These are phyloP conservation scores for Chimonanthus salicifolius DNA, from an alignment of 164 flowering plant species.

Conservation along the genomic window DNA sequence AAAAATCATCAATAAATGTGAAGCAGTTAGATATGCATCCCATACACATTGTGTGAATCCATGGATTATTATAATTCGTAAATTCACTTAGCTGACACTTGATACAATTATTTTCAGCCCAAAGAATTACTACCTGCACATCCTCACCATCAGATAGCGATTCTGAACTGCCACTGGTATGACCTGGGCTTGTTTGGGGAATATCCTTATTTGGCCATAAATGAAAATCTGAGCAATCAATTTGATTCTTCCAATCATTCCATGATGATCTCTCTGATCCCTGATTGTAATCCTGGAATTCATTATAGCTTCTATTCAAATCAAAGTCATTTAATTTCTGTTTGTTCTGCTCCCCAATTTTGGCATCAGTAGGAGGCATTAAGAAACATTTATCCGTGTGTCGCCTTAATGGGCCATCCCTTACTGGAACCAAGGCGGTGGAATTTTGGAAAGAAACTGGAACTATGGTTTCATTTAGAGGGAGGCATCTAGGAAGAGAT, in stretches of 20 bases:
- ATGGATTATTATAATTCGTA: too few species aligned
- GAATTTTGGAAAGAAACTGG: neutral
- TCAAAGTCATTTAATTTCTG: neutral
- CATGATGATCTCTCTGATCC: neutral
- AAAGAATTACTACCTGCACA: neutral
- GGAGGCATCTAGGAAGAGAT: slow-evolving; percentile 5
- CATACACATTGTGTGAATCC: too few species aligned
- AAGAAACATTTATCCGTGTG: neutral
- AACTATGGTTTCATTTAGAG: neutral
- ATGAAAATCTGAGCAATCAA: neutral
- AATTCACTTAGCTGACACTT: neutral
- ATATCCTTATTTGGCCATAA: neutral
- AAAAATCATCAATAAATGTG: neutral
- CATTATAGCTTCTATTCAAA: neutral
- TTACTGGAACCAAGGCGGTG: neutral
- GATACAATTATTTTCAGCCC: neutral
- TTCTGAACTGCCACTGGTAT: neutral
- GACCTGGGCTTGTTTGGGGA: neutral
- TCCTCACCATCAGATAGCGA: neutral
- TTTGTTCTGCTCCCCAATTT: neutral
- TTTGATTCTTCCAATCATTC: neutral
- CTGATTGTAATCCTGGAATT: neutral
- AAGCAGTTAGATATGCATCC: too few species aligned
- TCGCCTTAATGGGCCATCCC: neutral
- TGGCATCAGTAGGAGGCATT: neutral